Evolutionary conservation across 108 stramenopile genomes (phyloP).

Genomic region (Nitzschia palea): DNA sequence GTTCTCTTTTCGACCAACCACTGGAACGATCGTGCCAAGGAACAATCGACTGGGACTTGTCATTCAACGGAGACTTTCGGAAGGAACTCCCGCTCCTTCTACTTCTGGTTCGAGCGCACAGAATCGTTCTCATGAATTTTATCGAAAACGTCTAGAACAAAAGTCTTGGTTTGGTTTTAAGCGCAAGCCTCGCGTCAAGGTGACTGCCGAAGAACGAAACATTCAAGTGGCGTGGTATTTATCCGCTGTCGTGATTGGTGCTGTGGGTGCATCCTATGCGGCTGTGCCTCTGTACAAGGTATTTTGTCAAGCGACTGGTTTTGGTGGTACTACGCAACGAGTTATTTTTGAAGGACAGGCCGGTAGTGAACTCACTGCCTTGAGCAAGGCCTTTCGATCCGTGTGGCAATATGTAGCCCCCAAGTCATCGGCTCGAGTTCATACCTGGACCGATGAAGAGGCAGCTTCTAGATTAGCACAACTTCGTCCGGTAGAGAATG

Average conservation of each 20-base stretch:
- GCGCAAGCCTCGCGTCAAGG: conserved; percentile 1
- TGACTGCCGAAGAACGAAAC: conserved; percentile 55
- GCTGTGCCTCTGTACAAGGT: conserved; percentile 98
- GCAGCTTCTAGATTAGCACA: conserved; percentile 78
- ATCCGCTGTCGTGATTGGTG: conserved; percentile 75
- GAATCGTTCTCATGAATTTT: conserved; percentile 63
- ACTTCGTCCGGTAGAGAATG: conserved; percentile 84
- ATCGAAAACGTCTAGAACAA: conserved; percentile 42
- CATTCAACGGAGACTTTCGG: background rate
- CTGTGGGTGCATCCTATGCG: conserved; percentile 91
- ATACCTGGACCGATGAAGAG: conserved; percentile 89
- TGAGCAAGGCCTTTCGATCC: conserved; percentile 27
- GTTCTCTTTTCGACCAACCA: no score
- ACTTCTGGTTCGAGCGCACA: conserved; percentile 20
- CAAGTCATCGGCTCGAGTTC: conserved; percentile 42
- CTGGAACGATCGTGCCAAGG: background rate
- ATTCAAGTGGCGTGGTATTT: conserved; percentile 76
- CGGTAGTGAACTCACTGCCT: conserved; percentile 5
- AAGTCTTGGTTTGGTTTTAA: conserved; percentile 20
- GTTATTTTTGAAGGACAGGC: conserved; percentile 53
- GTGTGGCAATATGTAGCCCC: conserved; percentile 23
- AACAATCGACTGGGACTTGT: background rate
- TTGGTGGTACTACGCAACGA: conserved; percentile 96
- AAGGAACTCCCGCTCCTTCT: background rate
- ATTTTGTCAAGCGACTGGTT: conserved; percentile 99